Percentiles rank a stretch among this genome's conserved stretches.
Conservation (phyloP, 164 flowering plant species). For the Stephania yunnanensis region DNA sequence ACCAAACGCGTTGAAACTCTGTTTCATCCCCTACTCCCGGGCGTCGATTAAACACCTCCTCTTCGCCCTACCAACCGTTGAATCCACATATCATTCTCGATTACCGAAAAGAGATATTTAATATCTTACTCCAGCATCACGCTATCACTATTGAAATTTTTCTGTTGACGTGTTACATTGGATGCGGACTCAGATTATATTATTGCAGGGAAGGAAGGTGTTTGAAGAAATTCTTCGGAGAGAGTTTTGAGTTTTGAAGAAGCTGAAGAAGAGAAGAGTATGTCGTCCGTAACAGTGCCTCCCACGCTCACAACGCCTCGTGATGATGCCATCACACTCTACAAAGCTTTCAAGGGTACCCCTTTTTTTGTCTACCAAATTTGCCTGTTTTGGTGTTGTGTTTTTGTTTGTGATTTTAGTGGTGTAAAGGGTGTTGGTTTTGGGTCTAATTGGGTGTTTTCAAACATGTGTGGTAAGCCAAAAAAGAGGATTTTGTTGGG, state of each 20-base stretch:
- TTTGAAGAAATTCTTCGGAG: background rate
- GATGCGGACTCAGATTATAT: no score
- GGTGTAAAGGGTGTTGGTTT: background rate
- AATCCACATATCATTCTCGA: background rate
- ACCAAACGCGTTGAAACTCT: background rate
- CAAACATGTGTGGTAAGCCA: no score
- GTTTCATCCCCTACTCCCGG: background rate
- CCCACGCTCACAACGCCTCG: constrained; percentile 42
- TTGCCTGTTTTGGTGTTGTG: background rate
- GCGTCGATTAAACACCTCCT: background rate
- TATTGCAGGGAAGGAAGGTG: background rate
- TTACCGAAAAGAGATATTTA: background rate
- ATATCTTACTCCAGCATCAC: background rate
- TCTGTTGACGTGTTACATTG: no score
- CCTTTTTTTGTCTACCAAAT: background rate
- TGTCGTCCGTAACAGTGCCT: constrained; percentile 55
- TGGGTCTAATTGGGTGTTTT: background rate
- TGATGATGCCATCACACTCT: constrained; percentile 54
- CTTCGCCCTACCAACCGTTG: background rate
- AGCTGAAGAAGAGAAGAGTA: constrained; percentile 10
- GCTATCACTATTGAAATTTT: background rate
- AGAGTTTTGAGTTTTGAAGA: background rate
- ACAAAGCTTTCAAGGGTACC: constrained; percentile 70
- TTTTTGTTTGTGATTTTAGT: background rate
- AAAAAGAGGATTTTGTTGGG: no score